phyloP scores from a whole-genome alignment of 2,329 filamentous ascomycete genomes.

The Emericellopsis cladophorae region DNA sequence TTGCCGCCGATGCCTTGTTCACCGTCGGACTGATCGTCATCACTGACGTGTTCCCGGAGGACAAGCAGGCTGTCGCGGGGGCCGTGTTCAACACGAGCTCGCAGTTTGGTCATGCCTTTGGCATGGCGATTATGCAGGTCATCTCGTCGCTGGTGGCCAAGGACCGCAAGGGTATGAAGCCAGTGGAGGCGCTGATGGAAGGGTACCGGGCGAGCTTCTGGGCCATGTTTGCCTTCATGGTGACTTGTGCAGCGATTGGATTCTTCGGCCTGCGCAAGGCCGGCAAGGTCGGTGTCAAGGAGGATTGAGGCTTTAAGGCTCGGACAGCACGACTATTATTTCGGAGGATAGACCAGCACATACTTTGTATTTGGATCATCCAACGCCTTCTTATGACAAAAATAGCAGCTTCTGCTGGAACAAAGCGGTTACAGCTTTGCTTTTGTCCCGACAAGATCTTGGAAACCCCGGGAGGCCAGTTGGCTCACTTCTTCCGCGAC shows the following conservation, averaged over 20 bases:
- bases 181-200: slow-evolving; percentile 24
- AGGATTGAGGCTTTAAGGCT: slow-evolving; percentile 11
- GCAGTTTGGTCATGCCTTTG: slow-evolving; percentile 41
- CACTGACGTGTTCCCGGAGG: slow-evolving; percentile 38
- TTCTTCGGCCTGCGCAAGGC: slow-evolving; percentile 25
- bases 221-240: slow-evolving; percentile 33
- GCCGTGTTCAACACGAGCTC: slow-evolving; percentile 47
- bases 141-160: slow-evolving; percentile 25
- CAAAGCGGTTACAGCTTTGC: no score
- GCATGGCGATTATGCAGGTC: slow-evolving; percentile 32
- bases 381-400: no score
- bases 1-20: slow-evolving; percentile 36
- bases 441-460: no score
- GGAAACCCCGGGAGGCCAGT: no score
- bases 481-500: slow-evolving; percentile 34
- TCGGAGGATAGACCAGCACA: no score
- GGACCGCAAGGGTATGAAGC: slow-evolving; percentile 11
- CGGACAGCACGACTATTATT: no score
- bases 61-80: slow-evolving; percentile 45
- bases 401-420: no score
- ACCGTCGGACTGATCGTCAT: slow-evolving; percentile 43
- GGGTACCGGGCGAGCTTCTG: slow-evolving; percentile 38
- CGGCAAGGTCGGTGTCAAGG: slow-evolving; percentile 33
- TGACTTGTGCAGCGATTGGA: slow-evolving; percentile 24
- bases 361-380: no score